Evolutionary conservation across 2,329 filamentous ascomycete species (phyloP).

Genomic region (Trichoderma sp.): DNA sequence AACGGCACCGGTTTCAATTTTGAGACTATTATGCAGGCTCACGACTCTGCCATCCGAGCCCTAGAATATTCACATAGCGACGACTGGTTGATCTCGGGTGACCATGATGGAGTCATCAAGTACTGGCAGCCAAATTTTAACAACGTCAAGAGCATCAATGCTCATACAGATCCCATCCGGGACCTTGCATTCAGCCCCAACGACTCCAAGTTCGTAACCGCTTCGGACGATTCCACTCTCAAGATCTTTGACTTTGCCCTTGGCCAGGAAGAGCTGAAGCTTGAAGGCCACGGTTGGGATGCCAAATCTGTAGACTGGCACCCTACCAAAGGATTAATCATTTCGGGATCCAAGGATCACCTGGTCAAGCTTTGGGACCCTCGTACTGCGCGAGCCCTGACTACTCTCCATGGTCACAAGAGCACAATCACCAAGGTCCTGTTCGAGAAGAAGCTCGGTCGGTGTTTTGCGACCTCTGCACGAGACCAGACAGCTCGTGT

Average conservation of each 20-base stretch:
- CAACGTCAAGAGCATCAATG: conserved; percentile 93
- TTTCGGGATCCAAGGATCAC: conserved; percentile 97
- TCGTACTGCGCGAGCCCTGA: conserved; percentile 85
- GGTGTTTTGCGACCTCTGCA: conserved; percentile 87
- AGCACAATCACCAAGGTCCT: conserved; percentile 92
- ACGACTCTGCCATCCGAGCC: conserved; percentile 83
- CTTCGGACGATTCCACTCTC: conserved; percentile 88
- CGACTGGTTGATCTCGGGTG: conserved; percentile 94
- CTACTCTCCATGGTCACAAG: conserved; percentile 94
- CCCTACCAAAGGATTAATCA: conserved; percentile 88
- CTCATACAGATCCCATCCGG: conserved; percentile 85
- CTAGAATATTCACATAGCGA: conserved; percentile 91
- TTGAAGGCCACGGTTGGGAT: conserved; percentile 97
- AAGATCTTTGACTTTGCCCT: conserved; percentile 97
- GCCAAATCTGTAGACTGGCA: conserved; percentile 98
- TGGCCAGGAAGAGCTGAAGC: conserved; percentile 77
- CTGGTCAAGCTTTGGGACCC: conserved; percentile 98
- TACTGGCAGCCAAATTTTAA: conserved; percentile 99
- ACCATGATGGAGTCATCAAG: conserved; percentile 93
- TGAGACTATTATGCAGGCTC: conserved; percentile 98
- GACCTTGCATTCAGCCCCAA: conserved; percentile 93
- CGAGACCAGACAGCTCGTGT: conserved; percentile 91
- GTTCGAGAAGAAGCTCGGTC: conserved; percentile 84
- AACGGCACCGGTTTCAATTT: conserved; percentile 99
- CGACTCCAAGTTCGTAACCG: conserved; percentile 94